These are phyloP conservation scores for Acanthamoeba lenticulata DNA, from an alignment of 208 protist species.

Conservation along the genomic window DNA sequence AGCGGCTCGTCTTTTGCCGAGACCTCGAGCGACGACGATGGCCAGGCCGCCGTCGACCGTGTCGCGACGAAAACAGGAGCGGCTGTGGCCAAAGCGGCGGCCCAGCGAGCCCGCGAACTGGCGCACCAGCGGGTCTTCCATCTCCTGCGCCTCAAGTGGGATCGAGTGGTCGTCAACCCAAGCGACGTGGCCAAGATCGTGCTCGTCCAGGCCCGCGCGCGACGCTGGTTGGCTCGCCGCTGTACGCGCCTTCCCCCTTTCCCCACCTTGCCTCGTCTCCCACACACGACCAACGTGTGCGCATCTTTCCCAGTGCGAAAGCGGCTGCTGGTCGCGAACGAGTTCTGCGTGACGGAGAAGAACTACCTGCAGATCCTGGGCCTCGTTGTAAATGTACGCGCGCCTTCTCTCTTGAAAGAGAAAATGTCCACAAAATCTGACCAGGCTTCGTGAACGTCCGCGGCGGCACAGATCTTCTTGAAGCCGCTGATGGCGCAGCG, in stretches of 20 bases:
- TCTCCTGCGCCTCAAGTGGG: neutral
- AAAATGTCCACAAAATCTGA: no score
- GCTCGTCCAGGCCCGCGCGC: neutral
- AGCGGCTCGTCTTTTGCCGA: no score
- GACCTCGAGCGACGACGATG: no score
- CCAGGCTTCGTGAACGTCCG: no score
- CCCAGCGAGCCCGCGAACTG: neutral
- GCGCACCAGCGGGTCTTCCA: neutral
- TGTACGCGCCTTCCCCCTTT: no score
- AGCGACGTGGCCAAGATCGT: neutral
- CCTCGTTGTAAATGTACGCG: constrained; percentile 1
- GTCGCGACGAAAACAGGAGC: no score
- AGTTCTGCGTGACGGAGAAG: constrained; percentile 18
- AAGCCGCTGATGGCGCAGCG: neutral
- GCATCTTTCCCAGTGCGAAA: no score
- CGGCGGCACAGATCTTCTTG: neutral
- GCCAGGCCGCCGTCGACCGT: no score
- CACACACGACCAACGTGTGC: no score
- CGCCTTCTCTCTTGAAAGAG: no score
- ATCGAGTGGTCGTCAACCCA: neutral
- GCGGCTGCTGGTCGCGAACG: neutral
- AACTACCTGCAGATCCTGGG: constrained; percentile 3
- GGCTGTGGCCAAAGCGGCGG: no score
- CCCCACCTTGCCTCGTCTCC: no score
- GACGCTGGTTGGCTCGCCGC: neutral